Percentiles rank a stretch among this genome's conserved stretches.
phyloP scores from a whole-genome alignment of 2,329 filamentous ascomycete genomes.

The Fusarium piperis region DNA sequence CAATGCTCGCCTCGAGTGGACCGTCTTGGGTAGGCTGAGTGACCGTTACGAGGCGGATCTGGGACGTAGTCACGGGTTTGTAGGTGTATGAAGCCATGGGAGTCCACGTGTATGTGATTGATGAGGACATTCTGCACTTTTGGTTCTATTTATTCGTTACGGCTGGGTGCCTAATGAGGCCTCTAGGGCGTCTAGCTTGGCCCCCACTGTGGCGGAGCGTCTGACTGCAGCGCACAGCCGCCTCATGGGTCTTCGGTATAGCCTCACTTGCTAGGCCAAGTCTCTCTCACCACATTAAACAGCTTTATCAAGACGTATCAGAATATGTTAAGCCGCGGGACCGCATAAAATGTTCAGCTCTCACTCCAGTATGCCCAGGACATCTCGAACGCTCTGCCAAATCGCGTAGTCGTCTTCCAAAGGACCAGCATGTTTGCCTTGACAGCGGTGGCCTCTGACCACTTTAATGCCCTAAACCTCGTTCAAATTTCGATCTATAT shows the following conservation, averaged over 20 bases:
- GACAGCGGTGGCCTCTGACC: background rate
- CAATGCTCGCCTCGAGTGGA: slow-evolving; percentile 11
- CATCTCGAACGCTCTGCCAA: background rate
- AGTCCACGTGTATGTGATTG: background rate
- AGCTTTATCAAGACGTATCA: background rate
- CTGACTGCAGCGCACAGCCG: background rate
- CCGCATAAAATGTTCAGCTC: background rate
- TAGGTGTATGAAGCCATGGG: slow-evolving; percentile 19
- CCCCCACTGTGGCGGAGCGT: background rate
- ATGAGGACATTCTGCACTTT: background rate
- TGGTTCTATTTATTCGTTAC: background rate
- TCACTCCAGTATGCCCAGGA: background rate
- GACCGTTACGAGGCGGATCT: slow-evolving; percentile 23
- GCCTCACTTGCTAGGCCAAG: background rate
- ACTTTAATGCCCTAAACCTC: background rate
- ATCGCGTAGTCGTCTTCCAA: background rate
- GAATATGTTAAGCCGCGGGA: background rate
- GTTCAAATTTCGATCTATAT: background rate
- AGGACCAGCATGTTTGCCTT: background rate
- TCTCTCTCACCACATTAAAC: background rate
- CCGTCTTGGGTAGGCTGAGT: background rate
- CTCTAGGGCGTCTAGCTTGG: background rate
- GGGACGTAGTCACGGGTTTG: background rate
- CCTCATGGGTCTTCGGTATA: background rate
- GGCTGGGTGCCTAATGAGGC: background rate